Evolutionary conservation across 148 eudicot species (phyloP), one percentile per base, ranked within the genome.

Genomic region (Cornus kousa): DNA sequence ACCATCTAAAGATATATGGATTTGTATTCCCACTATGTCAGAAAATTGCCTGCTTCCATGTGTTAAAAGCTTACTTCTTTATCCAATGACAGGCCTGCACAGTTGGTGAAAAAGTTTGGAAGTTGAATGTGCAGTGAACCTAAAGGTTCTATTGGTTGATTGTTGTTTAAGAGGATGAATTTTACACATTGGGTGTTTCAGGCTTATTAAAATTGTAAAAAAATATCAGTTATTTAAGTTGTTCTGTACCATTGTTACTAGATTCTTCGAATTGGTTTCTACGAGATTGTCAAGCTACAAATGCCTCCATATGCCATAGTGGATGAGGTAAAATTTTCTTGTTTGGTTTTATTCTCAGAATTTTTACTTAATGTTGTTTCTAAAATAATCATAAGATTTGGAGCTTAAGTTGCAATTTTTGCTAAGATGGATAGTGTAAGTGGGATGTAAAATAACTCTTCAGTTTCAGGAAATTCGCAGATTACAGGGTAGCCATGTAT

Each of bases 261-360:
- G 97, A 95, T 95, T 84, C 93, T 95, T 75, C 93, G 99, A 55
- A 89, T 95, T 79, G 97, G 99, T 80, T 87, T 83, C 79, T 95
- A 93, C 74, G 99, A 95, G 88, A 92, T 95, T 73, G 80, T 93
- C 57, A 93, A 95, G 90, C 83, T 92, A 78, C 94, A 93, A 60
- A 93, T 91, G 93, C 99, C 99, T 7, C 80, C 97, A 22, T 89
- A 95, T 89, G 99, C 99, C 80, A 97, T 93, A 74, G 93, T 95
- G 57, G 88, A 95, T 85, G 99, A 93, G 99, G 99, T 93, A 78
- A 78, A 67, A 23, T 76, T 80, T 68, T 74, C 40, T 0, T 71
- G 7, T 23, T 32, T 31, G 3, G 4, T 23, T 59, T 69, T 77
- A 43, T 46, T 57, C 74, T 11, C 46, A 23, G 60, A 80, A 40